Base-by-base conservation (phyloP, 768 basidiomycete species). In the Neoboletus subvelutipes region DNA sequence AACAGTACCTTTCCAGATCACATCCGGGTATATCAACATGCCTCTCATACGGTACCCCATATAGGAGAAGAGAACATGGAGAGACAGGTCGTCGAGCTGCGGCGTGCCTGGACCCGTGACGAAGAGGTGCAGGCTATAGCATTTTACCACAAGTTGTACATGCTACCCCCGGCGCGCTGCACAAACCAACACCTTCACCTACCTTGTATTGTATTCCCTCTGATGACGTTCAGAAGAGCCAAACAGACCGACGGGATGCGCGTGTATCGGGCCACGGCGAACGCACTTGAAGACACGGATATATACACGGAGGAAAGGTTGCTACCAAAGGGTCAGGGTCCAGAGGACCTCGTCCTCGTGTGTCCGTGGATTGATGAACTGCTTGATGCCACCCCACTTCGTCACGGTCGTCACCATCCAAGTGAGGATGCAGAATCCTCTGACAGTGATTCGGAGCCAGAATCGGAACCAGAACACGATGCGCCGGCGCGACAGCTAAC, bases 351-450 rank as follows among this genome's bases (percentile, higher is more conserved):
- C 0, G 31, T 64, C 33, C 65, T 67, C 17, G 62, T 49, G 5
- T 66, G 56, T 29, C 62, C 59, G 7, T 66, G 65, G 65, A 57
- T 66, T 8, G 24, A 57, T 39, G 65, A 62, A 22, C 39, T 66
- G 0, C 55, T 59, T 2, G 57, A 33, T 1, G 20, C 24, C 0
- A 12, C 15, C 10, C 39, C 54, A 4, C 15, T 4, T 36, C 26
- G 11, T 42, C 28, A 24, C 3, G 10, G 24, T n/a, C 24, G 18
- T 42, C 39, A 11, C 11, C 34, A 18, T 24, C 28, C n/a, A 3
- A 24, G 10, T 9, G 12, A 18, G 11, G 40, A 57, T 2, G 17
- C 1, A 20, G 40, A 22, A 8, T 50, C 9, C 4, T 22, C 45
- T 13, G 45, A 50, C 6, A 42, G 50, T 12, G 57, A 57, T 28